Conservation (phyloP, 257 asterid genomes). For the Buddleja alternifolia region DNA sequence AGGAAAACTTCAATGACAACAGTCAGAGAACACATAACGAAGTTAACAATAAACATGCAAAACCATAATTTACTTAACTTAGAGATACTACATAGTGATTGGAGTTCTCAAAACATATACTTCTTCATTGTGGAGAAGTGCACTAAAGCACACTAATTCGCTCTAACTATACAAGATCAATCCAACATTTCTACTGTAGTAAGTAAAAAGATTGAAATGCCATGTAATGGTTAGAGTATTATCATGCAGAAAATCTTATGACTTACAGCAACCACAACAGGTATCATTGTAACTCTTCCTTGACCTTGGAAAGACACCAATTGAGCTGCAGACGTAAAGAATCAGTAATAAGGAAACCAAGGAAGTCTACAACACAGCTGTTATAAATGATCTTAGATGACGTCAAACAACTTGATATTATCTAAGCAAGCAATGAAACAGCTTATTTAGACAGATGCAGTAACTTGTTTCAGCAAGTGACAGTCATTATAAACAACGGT, state of each 20-base stretch:
- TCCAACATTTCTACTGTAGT: background rate
- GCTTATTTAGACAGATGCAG: too few relatives aligned
- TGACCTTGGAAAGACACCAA: slow-evolving; percentile 52
- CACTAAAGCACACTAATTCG: background rate
- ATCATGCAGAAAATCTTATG: slow-evolving; percentile 15
- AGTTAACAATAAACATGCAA: background rate
- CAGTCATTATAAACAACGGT: too few relatives aligned
- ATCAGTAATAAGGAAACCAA: background rate
- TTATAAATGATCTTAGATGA: too few relatives aligned
- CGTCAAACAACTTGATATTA: background rate
- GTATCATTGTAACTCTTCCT: slow-evolving; percentile 55
- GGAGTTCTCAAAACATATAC: background rate
- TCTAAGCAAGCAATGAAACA: background rate
- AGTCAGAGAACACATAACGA: background rate
- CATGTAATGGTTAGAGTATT: background rate
- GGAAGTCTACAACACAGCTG: background rate
- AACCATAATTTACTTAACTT: background rate
- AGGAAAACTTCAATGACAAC: background rate
- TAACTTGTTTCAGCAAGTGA: too few relatives aligned
- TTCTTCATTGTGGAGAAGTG: slow-evolving; percentile 15
- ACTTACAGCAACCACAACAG: slow-evolving; percentile 83
- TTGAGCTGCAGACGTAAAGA: slow-evolving; percentile 59
- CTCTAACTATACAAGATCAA: background rate
- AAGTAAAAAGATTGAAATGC: background rate
- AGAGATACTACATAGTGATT: background rate